Evolutionary conservation across 345 rosid genomes (phyloP), one percentile per base, ranked within the genome.

Genomic region (Citrus australasica): DNA sequence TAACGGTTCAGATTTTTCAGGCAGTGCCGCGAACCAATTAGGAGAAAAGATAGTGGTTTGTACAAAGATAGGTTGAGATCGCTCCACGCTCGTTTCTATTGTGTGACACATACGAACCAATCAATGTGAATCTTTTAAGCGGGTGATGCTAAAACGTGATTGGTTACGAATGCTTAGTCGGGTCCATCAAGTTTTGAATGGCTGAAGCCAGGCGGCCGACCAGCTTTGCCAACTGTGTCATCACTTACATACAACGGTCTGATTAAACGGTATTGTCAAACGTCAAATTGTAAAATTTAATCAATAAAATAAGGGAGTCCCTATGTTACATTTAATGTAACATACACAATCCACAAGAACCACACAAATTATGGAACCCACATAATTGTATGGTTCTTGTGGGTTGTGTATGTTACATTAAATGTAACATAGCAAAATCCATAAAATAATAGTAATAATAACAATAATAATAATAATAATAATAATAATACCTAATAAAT

Each of bases 21-120:
- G 61, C 46, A 62, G 78, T 35, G 51, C 10, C 2, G 51, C 24
- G 68, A 58, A 60, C 87, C 81, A 80, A 82, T 80, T 69, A 76
- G 82, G 81, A 27, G 21, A 55, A 77, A 84, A 62, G 83, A 83
- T 80, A 67, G 60, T 70, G 76, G 64, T 64, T 65, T 80, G 78
- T 72, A 75, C 0, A 51, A 76, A 71, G 71, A 19, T 56, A 33
- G 40, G 67, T 0, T 11, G 13, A 25, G 27, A 40, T 40, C 2
- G 33, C 6, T 2, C 51, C 73, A 76, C 65, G 37, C 38, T 38
- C 55, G 22, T 16, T 17, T 55, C 10, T 4, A 1, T 35, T 0
- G 56, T 22, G 35, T 76, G 37, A 56, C 19, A 0, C 0, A 21
- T 33, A 67, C 79, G 73, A 6, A 35, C 53, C 73, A 76, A 75